Evolutionary conservation across 257 asterid genomes (phyloP).

Genomic region (Striga asiatica): DNA sequence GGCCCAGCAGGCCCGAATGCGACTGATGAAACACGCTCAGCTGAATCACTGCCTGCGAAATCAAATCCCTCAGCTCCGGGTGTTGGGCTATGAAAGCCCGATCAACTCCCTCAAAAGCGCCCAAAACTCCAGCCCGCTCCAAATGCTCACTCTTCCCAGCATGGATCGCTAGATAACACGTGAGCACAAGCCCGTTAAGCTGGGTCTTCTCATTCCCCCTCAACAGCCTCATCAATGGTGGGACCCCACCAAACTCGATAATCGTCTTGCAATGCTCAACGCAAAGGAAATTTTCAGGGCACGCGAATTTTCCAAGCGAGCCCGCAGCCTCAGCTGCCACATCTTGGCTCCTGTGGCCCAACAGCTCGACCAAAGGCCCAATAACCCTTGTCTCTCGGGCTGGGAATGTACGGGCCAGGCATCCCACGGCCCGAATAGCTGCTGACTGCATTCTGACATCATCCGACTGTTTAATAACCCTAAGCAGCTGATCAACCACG

Average conservation of each 20-base stretch:
- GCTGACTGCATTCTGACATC: constrained; percentile 29
- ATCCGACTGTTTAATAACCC: constrained; percentile 35
- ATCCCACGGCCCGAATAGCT: constrained; percentile 56
- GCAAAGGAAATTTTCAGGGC: constrained; percentile 49
- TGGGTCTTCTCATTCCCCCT: constrained; percentile 44
- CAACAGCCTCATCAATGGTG: constrained; percentile 38
- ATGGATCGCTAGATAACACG: constrained; percentile 61
- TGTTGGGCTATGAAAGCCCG: constrained; percentile 35
- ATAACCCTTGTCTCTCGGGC: constrained; percentile 65
- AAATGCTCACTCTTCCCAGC: constrained; percentile 56
- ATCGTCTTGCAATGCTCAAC: constrained; percentile 58
- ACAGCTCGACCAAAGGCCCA: constrained; percentile 40
- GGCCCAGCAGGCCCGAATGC: constrained; percentile 51
- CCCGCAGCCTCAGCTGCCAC: constrained; percentile 56
- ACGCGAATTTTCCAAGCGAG: constrained; percentile 56
- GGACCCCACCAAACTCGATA: constrained; percentile 53
- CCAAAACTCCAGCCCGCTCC: constrained; percentile 53
- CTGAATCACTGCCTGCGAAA: constrained; percentile 37
- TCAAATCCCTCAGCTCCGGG: constrained; percentile 51
- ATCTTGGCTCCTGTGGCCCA: constrained; percentile 40
- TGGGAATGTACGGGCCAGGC: constrained; percentile 64
- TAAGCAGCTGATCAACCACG: constrained; percentile 69
- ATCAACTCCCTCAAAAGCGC: constrained; percentile 48
- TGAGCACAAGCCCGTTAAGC: constrained; percentile 41
- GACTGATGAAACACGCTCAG: constrained; percentile 56